Base-by-base conservation (phyloP, 2,329 filamentous ascomycete genomes). In the Knufia petricola region DNA sequence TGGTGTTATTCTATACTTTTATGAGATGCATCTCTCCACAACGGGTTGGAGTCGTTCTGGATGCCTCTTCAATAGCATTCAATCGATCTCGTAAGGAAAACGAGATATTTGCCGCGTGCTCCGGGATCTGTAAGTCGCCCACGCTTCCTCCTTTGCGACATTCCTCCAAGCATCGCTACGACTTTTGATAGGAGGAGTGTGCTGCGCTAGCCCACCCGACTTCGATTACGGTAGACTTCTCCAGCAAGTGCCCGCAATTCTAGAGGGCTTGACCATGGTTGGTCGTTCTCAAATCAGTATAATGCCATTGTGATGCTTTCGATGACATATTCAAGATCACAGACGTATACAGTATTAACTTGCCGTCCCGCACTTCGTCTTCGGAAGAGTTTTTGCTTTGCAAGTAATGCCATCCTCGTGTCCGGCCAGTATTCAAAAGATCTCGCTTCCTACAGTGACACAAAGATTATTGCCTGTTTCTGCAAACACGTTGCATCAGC, bases 401-500 rank as follows among this genome's bases (percentile, higher is more conserved):
- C 26, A 28, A 28, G 26, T 28, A 28, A 36, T 36, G 32, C 32
- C 32, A 36, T n/a, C 15, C 15, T 44, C 41, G 39, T 41, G 39
- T 41, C 39, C 39, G 39, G 26, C 12, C 10, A 41, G 20, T 9
- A 8, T 13, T 32, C 17, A 23, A 32, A 42, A 36, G 43, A 46
- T 37, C 28, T 46, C 30, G 28, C 43, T 46, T 46, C 32, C n/a
- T 31, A 23, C n/a, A 15, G 43, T 46, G 31, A 46, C 43, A 46
- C 43, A 30, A 36, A 37, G 15, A 38, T 37, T 46, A 37, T 46
- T 46, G 43, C 43, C 43, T 37, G 30, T 23, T 46, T 46, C 43
- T 46, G 43, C 43, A 46, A 17, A 37, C n/a, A 36, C 43, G 21
- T 46, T 24, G 43, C 43, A 46, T 46, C 20, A 26, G 31, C 32